Evolutionary conservation across 306 rosid genomes (phyloP), one percentile per base, ranked within the genome.

Genomic region (Prunus persica): DNA sequence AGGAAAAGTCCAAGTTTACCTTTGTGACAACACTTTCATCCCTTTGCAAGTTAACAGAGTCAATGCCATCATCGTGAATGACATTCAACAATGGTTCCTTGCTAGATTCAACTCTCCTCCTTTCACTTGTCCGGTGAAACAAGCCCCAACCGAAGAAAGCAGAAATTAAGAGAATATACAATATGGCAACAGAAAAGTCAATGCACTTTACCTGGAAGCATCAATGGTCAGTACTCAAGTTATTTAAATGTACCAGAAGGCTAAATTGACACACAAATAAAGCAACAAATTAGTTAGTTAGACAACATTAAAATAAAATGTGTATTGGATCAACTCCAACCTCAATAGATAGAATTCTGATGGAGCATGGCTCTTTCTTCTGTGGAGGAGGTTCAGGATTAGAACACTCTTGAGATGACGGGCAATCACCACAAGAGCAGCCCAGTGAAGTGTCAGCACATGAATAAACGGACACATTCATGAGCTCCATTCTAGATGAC

Each of bases 401-500:
- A 4, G 92, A 82, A 88, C 98, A 94, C 62, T 79, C 71, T 18
- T 97, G 87, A 81, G 97, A 85, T 82, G 79, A 80, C 71, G 97
- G 98, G 75, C 98, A 94, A 85, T 94, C 98, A 63, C 98, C 98
- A 38, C 98, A 94, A 81, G 98, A 94, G 85, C 98, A 94, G 75
- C 97, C 96, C 63, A 94, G 87, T 63, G 98, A 92, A 80, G 93
- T 89, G 88, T 94, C 98, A 76, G 84, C 82, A 76, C 98, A 94
- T 16, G 92, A 83, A 82, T 89, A 94, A 69, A 65, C 89, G 78
- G 97, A 86, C 74, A 89, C 89, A 51, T 94, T 92, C 98, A 94
- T 94, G 67, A 74, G 91, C 84, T 81, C 85, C 93, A 94, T 83
- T 27, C 80, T 84, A 72, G 93, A 90, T 75, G 92, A 65, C 74